These are phyloP conservation scores for Heterobasidion parviporum DNA, from an alignment of 1,284 basidiomycete genomes.

Conservation along the genomic window DNA sequence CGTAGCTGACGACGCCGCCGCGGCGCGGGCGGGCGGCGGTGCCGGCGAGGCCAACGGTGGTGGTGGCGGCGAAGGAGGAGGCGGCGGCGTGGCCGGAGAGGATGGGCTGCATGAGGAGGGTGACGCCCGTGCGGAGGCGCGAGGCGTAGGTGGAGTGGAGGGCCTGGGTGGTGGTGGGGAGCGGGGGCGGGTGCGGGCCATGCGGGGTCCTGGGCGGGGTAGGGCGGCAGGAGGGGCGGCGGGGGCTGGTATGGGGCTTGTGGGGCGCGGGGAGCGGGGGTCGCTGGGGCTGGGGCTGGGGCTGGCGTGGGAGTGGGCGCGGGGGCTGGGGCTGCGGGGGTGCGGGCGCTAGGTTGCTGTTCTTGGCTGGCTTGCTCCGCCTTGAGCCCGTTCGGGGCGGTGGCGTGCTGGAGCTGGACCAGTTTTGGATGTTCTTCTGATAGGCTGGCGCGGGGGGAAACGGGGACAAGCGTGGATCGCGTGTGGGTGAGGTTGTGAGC, in stretches of 20 bases:
- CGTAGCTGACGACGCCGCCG: conserved; percentile 76
- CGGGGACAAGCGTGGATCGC: neutral
- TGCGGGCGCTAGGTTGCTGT: conserved; percentile 23
- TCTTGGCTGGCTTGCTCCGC: conserved; percentile 28
- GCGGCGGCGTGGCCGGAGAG: conserved; percentile 25
- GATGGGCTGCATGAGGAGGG: conserved; percentile 89
- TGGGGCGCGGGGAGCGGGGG: neutral
- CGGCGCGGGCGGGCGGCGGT: conserved; percentile 44
- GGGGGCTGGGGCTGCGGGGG: neutral
- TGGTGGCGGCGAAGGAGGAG: conserved; percentile 23
- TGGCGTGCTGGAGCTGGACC: conserved; percentile 45
- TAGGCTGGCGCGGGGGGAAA: conserved; percentile 32
- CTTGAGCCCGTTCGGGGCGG: conserved; percentile 26
- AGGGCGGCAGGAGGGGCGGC: conserved; percentile 20
- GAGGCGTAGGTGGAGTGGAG: conserved; percentile 82
- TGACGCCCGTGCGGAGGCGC: conserved; percentile 87
- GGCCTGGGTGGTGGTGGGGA: conserved; percentile 65
- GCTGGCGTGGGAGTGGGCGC: neutral
- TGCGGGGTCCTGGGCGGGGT: conserved; percentile 7
- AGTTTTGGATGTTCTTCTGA: conserved; percentile 55
- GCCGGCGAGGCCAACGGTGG: conserved; percentile 23
- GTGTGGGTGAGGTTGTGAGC: neutral
- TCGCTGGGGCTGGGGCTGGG: neutral
- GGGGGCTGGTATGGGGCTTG: conserved; percentile 1
- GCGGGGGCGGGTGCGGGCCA: conserved; percentile 36